Base-by-base conservation (phyloP, 2,329 filamentous ascomycete species). In the Pezicula neosporulosa region DNA sequence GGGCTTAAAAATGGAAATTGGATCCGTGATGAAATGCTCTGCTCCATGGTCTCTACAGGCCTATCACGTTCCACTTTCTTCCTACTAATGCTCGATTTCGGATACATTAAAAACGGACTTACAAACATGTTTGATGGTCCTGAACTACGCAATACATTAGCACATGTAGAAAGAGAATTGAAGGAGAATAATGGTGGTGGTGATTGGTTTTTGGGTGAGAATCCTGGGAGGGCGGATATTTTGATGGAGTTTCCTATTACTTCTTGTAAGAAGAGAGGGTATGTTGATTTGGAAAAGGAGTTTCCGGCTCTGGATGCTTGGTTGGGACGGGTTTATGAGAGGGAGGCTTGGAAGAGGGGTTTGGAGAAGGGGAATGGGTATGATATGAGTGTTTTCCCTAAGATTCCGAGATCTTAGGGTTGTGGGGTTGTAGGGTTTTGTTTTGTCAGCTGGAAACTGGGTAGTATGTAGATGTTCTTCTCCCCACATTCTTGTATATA, bases 321-420 rank as follows among this genome's bases (percentile, higher is more conserved):
- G 41, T 24, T 44, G n/a, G 8, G 15, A 27, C 19, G 16, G 13
- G 41, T 27, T 19, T 44, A 44, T 44, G 41, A 44, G 41, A 44
- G 41, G 2, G 18, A 18, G 41, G 41, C 41, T 44, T 44, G 41
- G 41, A 44, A 44, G 19, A 44, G 41, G 21, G 41, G 8, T 8
- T 21, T 44, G 16, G 41, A 44, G 41, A 44, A 44, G 41, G 41
- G 18, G 7, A 44, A 44, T 44, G 41, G 41, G 6, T 44, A 44
- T 44, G 41, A 44, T 24, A 21, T 44, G 41, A 24, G 19, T 15
- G 41, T 44, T 21, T 44, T 27, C 27, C 41, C 41, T 21, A 44
- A 24, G 27, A 10, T 44, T 15, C 41, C 41, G 18, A 28, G 41
- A 37, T 37, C 74, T 80, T 50, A 24, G 3, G 24, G 24, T 24